phyloP scores from a whole-genome alignment of 2,329 filamentous ascomycete species.

The Calonectria hawksworthii region DNA sequence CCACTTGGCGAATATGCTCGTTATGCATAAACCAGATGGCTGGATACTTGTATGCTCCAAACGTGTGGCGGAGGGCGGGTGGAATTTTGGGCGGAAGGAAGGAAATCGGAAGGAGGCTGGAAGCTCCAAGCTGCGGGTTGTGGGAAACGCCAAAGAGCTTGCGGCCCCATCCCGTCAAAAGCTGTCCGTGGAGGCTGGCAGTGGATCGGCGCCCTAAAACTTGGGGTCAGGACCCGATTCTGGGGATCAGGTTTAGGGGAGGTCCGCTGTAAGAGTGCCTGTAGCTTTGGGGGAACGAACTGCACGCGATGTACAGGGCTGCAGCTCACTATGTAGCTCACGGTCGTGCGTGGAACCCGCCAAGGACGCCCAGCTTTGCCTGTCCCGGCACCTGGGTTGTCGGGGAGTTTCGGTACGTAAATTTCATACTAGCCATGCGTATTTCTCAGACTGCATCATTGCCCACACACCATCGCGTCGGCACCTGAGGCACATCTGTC shows the following conservation, averaged over 20 bases:
- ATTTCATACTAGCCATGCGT: slow-evolving; percentile 41
- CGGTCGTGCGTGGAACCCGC: not conserved
- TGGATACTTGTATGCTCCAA: slow-evolving; percentile 9
- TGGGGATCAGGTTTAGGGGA: slow-evolving; percentile 18
- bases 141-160: slow-evolving; percentile 9
- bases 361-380: slow-evolving; percentile 2
- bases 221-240: slow-evolving; percentile 18
- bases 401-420: slow-evolving; percentile 36
- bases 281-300: not conserved
- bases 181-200: slow-evolving; percentile 22
- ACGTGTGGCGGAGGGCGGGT: slow-evolving; percentile 18
- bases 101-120: slow-evolving; percentile 23
- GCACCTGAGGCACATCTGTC: slow-evolving; percentile 38
- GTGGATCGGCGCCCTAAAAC: slow-evolving; percentile 27
- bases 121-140: slow-evolving; percentile 11
- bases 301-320: slow-evolving; percentile 22
- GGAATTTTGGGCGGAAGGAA: slow-evolving; percentile 11
- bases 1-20: slow-evolving; percentile 1
- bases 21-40: slow-evolving; percentile 24
- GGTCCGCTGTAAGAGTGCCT: slow-evolving; percentile 17
- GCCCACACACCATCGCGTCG: not conserved
- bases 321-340: slow-evolving; percentile 9
- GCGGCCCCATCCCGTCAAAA: not conserved
- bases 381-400: not conserved
- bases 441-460: slow-evolving; percentile 29